These are phyloP conservation scores for Xylariaceae sp. DNA, from an alignment of 2,329 filamentous ascomycete species.

Conservation along the genomic window DNA sequence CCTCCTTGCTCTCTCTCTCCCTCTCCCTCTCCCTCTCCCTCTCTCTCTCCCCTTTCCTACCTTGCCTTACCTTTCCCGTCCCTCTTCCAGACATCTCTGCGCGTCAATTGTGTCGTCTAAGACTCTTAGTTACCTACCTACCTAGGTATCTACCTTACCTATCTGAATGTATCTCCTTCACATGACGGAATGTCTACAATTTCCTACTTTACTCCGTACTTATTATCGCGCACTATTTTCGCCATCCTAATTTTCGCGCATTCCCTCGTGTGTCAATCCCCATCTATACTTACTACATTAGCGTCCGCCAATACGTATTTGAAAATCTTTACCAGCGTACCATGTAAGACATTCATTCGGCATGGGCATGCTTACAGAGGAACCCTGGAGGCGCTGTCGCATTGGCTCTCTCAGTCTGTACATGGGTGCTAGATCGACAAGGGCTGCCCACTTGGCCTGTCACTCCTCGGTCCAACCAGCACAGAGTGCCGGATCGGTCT, in stretches of 20 bases:
- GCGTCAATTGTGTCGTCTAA: no score
- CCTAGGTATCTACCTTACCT: no score
- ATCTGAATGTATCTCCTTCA: no score
- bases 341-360: slow-evolving; percentile 3
- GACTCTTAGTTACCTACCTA: no score
- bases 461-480: slow-evolving; percentile 25
- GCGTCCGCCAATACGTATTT: neutral
- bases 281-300: neutral
- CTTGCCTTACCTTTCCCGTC: no score
- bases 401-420: neutral
- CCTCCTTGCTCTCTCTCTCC: neutral
- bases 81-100: no score
- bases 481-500: slow-evolving; percentile 23
- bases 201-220: neutral
- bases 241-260: neutral
- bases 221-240: neutral
- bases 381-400: neutral
- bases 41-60: no score
- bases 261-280: neutral
- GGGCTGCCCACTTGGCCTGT: slow-evolving; percentile 19
- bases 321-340: neutral
- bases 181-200: no score
- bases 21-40: neutral
- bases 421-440: slow-evolving; percentile 13
- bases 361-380: neutral